phyloP scores from a whole-genome alignment of 202 grass and related monocot genomes.

The Sporobolus alterniflorus region DNA sequence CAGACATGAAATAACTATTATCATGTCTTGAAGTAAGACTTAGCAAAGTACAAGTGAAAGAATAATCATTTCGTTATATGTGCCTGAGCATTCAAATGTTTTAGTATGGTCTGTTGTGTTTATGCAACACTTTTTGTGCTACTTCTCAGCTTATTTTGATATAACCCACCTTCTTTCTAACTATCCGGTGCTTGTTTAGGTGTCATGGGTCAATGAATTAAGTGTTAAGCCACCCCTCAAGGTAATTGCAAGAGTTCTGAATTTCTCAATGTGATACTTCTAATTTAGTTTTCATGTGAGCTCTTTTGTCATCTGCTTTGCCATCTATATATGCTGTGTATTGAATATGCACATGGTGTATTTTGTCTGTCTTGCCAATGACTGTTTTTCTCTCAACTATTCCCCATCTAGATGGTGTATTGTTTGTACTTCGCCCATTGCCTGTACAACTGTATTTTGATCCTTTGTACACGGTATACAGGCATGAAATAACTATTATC shows the following conservation, averaged over 20 bases:
- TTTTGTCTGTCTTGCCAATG: background rate
- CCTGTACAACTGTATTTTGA: conserved; percentile 10
- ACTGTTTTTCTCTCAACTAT: background rate
- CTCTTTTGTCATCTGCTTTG: background rate
- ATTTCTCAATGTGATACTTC: background rate
- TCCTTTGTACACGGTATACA: background rate
- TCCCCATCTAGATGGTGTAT: background rate
- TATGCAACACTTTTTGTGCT: conserved; percentile 21
- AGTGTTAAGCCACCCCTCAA: conserved; percentile 19
- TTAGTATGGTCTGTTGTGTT: background rate
- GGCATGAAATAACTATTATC: background rate
- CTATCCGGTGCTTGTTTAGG: conserved; percentile 55
- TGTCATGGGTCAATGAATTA: conserved; percentile 99
- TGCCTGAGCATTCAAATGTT: conserved; percentile 12
- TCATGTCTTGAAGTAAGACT: conserved; percentile 1
- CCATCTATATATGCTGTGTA: conserved; percentile 5
- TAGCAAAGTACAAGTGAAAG: background rate
- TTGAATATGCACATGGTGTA: background rate
- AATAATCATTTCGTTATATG: conserved; percentile 3
- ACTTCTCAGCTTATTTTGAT: conserved; percentile 31
- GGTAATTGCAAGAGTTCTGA: conserved; percentile 32
- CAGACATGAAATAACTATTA: too few species aligned
- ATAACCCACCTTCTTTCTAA: conserved; percentile 20
- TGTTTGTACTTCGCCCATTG: background rate
- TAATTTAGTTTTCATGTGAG: background rate